Conservation (phyloP, 2,329 filamentous ascomycete species). For the Scopulariopsis brevicaulis region DNA sequence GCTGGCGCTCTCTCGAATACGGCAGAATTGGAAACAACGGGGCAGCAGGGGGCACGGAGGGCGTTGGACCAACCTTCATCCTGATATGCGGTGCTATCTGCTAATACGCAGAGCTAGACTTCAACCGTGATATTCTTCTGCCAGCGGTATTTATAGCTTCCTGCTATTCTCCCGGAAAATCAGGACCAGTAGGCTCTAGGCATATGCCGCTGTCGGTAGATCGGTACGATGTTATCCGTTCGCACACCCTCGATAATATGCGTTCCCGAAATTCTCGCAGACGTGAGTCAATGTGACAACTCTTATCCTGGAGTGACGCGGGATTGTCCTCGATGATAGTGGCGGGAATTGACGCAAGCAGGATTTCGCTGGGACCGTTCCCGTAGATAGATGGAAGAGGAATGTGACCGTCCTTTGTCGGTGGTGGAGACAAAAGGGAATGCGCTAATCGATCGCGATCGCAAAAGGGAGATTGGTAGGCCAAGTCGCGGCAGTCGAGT, state of each 20-base stretch:
- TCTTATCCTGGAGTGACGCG: not conserved
- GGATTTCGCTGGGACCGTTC: not conserved
- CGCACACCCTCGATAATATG: not conserved
- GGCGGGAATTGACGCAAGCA: not conserved
- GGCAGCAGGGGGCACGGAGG: not conserved
- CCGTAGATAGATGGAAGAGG: not conserved
- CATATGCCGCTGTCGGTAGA: not conserved
- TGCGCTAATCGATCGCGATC: not conserved
- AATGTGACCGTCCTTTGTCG: not conserved
- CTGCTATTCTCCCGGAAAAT: not conserved
- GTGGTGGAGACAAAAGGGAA: not conserved
- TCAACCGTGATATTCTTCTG: not conserved
- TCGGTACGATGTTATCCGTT: not conserved
- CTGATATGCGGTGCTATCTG: not conserved
- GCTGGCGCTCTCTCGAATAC: not conserved
- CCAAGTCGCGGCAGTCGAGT: not conserved
- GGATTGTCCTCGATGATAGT: not conserved
- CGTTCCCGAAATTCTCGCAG: not conserved
- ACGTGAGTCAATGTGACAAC: not conserved
- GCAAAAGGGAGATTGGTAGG: not conserved
- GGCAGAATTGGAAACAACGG: not conserved
- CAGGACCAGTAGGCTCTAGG: not conserved
- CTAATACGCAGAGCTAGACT: not conserved
- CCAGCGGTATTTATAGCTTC: not conserved
- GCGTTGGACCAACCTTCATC: conserved; percentile 2